phyloP scores from a whole-genome alignment of 805 yeast species.

The Myxozyma neglecta region DNA sequence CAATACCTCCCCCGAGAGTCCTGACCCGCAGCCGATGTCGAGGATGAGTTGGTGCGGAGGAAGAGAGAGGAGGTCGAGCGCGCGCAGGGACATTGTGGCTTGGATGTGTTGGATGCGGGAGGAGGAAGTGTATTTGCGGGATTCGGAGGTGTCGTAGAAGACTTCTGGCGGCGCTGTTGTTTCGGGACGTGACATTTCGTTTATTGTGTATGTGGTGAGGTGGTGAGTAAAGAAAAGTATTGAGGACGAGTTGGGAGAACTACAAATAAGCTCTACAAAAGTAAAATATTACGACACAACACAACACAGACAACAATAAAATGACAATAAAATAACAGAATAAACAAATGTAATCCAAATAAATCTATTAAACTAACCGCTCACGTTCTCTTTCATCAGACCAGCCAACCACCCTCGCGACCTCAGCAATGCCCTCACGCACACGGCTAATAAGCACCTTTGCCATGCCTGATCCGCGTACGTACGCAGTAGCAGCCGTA shows the following conservation, averaged over 20 bases:
- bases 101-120: slow-evolving; percentile 98
- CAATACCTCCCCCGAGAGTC: slow-evolving; percentile 89
- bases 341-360: no score
- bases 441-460: slow-evolving; percentile 29
- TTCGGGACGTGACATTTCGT: slow-evolving; percentile 32
- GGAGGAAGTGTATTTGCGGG: slow-evolving; percentile 84
- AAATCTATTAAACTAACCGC: slow-evolving; percentile 15
- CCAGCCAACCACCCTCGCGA: slow-evolving; percentile 30
- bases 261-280: no score
- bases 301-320: not conserved
- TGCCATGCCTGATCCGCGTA: slow-evolving; percentile 27
- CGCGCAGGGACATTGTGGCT: slow-evolving; percentile 94
- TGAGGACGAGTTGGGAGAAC: not conserved
- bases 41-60: slow-evolving; percentile 67
- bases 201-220: not conserved
- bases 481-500: slow-evolving; percentile 2
- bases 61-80: slow-evolving; percentile 80
- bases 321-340: no score
- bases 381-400: slow-evolving; percentile 19
- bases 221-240: not conserved
- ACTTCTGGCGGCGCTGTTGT: slow-evolving; percentile 33
- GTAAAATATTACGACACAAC: not conserved
- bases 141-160: slow-evolving; percentile 87
- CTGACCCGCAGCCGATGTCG: slow-evolving; percentile 97
- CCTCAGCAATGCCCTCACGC: slow-evolving; percentile 30